phyloP scores from a whole-genome alignment of 305 asterid genomes.

The Euphrasia arctica region DNA sequence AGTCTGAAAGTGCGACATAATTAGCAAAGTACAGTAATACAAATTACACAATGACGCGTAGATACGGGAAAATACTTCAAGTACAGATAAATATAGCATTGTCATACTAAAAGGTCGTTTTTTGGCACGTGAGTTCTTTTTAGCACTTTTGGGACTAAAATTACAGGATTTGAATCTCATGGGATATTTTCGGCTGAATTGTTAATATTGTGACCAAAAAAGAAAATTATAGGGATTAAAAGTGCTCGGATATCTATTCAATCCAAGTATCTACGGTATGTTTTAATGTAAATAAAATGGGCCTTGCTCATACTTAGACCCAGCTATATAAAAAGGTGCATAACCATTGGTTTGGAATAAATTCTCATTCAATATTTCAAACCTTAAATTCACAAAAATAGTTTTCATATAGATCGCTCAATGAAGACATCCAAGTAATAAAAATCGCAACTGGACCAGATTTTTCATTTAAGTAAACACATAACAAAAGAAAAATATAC shows the following conservation, averaged over 20 bases:
- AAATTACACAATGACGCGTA: background rate
- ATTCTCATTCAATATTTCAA: background rate
- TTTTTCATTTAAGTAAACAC: background rate
- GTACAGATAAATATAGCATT: background rate
- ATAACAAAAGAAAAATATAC: constrained; percentile 31
- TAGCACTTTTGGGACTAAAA: background rate
- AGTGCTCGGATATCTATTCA: no score
- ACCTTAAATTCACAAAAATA: background rate
- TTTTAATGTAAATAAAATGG: no score
- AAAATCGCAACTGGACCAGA: constrained; percentile 1
- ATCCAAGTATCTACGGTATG: no score
- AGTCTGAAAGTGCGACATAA: constrained; percentile 37
- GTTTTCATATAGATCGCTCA: constrained; percentile 2
- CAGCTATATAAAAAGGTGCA: background rate
- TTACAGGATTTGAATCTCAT: no score
- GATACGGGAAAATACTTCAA: background rate
- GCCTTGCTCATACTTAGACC: background rate
- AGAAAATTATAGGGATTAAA: no score
- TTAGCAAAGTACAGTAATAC: constrained; percentile 17
- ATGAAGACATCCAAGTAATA: background rate
- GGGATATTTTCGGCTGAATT: no score
- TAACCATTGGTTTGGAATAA: background rate
- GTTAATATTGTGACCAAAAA: no score
- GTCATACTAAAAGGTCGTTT: background rate
- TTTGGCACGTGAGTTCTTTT: background rate